Conservation (phyloP, 768 basidiomycete species). For the Lanmaoa rubissima region DNA sequence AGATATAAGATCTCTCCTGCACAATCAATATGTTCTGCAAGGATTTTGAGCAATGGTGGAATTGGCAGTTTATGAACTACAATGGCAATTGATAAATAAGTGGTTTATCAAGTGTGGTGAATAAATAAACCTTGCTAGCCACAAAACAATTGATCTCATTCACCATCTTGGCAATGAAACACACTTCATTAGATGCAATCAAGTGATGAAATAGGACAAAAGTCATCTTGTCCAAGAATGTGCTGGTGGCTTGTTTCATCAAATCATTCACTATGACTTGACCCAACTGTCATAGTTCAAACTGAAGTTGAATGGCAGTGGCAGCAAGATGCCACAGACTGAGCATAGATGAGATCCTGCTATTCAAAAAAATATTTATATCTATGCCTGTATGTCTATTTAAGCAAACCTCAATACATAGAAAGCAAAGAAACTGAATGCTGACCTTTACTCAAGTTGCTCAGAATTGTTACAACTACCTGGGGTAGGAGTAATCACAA, state of each 20-base stretch:
- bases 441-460: slow-evolving; percentile 60
- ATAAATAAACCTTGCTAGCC: slow-evolving; percentile 55
- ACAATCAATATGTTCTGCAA: slow-evolving; percentile 45
- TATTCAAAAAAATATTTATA: slow-evolving; percentile 50
- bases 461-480: too few species aligned
- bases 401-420: background rate
- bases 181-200: slow-evolving; percentile 76
- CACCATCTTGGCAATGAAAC: slow-evolving; percentile 81
- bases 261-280: slow-evolving; percentile 60
- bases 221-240: slow-evolving; percentile 64
- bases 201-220: slow-evolving; percentile 68
- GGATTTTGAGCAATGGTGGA: slow-evolving; percentile 25
- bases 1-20: slow-evolving; percentile 69
- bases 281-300: slow-evolving; percentile 71
- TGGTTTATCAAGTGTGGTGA: background rate
- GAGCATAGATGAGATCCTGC: slow-evolving; percentile 63
- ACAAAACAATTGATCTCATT: slow-evolving; percentile 64
- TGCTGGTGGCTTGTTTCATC: slow-evolving; percentile 49
- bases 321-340: slow-evolving; percentile 85
- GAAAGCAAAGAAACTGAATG: background rate
- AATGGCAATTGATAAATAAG: background rate
- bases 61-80: slow-evolving; percentile 61
- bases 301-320: slow-evolving; percentile 75
- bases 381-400: slow-evolving; percentile 33
- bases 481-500: too few species aligned